Evolutionary conservation across 179 eudicot genomes (phyloP), one percentile per base, ranked within the genome.

Genomic region (Heliamphora pulchella): DNA sequence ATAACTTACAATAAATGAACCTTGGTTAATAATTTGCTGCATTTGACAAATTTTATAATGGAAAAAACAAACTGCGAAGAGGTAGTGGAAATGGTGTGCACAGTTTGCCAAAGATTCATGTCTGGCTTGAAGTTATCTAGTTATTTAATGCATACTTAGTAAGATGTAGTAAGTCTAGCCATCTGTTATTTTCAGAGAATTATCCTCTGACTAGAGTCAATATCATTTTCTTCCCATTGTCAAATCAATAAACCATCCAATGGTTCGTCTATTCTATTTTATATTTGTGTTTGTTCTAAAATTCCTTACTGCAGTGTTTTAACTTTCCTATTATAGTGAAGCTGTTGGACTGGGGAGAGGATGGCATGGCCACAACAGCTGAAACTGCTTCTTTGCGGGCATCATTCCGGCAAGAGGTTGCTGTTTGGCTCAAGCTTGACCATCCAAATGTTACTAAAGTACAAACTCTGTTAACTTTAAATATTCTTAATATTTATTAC

Each of bases 331-430:
- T 68, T 87, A 51, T 71, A 95, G 98, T 93, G 81, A 95, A 95
- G 86, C 86, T 95, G 76, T 89, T 95, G 86, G 95, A 93, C 80
- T 93, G 98, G 98, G 98, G 97, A n/a, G 98, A 95, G 86, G 95
- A 95, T 66, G 98, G 97, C 74, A 88, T 93, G 92, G 86, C 94
- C 62, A 91, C 95, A 71, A 88, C 77, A 58, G 87, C 91, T 80
- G 93, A 95, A 85, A 87, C 91, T 22, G 88, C 88, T 71, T 82
- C 90, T 64, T 84, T 92, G 81, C 89, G 97, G 65, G 87, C 85
- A 43, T 88, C 95, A 64, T 95, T 93, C 80, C 87, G 70, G 65
- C 90, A 93, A 79, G 98, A 95, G 82, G 98, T 93, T 87, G 91
- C 93, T 80, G 98, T 95, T 80, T 95, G 98, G 98, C 91, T 91